Evolutionary conservation across 495 filamentous ascomycete species (phyloP).

Genomic region (Podospora australis): DNA sequence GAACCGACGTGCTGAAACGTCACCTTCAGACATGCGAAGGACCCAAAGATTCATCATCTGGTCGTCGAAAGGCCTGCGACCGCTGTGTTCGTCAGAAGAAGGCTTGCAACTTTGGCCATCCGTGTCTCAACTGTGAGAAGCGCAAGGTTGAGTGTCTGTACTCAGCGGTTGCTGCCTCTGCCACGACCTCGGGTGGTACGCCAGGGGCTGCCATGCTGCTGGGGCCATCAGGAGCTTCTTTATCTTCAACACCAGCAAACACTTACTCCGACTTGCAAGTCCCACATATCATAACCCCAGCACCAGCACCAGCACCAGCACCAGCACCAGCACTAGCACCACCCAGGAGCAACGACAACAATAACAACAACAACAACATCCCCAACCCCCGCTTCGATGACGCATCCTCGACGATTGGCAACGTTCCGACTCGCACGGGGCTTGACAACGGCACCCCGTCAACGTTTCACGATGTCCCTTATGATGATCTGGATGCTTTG

Average conservation of each 20-base stretch:
- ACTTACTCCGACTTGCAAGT: no score
- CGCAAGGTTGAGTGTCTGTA: constrained; percentile 20
- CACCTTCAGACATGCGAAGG: constrained; percentile 29
- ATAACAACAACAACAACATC: no score
- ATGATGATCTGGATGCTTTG: constrained; percentile 15
- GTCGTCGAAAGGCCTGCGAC: constrained; percentile 24
- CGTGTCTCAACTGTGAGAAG: constrained; percentile 24
- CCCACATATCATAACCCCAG: no score
- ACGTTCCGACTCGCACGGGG: background rate
- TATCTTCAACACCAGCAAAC: no score
- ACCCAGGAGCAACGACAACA: no score
- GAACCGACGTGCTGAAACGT: constrained; percentile 27
- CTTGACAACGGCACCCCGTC: background rate
- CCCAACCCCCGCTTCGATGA: background rate
- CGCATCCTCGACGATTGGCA: constrained; percentile 1
- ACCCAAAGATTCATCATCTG: constrained; percentile 7
- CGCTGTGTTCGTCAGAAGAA: constrained; percentile 30
- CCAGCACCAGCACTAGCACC: no score
- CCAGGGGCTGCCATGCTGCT: no score
- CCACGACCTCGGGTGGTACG: no score
- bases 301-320: background rate
- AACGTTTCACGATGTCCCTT: constrained; percentile 9
- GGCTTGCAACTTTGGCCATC: constrained; percentile 26
- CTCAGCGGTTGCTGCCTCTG: constrained; percentile 5
- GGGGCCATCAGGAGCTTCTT: no score